Conservation (phyloP, 768 basidiomycete genomes). For the Pholiota conissans region DNA sequence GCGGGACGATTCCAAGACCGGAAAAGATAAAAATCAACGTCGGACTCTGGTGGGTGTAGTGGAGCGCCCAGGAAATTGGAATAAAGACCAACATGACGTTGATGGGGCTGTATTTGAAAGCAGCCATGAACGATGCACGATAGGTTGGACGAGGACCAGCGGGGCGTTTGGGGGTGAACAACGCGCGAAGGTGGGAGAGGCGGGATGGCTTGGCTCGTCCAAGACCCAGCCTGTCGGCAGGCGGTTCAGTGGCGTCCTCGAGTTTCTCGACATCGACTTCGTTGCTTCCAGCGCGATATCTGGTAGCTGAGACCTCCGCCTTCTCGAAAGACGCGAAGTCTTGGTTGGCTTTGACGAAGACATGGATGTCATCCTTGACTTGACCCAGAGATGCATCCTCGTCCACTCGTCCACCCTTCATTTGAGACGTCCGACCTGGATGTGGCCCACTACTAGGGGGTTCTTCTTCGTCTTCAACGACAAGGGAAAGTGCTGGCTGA, state of each 20-base stretch:
- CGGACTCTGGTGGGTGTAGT: conserved; percentile 43
- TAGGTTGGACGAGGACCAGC: conserved; percentile 37
- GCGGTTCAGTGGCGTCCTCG: conserved; percentile 5
- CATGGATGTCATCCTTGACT: conserved; percentile 3
- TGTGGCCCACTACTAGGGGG: conserved; percentile 41
- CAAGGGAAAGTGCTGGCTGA: conserved; percentile 30
- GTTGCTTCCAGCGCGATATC: background rate
- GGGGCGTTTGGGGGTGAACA: conserved; percentile 31
- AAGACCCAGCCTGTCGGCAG: conserved; percentile 5
- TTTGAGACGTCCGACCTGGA: conserved; percentile 31
- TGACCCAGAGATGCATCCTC: conserved; percentile 1
- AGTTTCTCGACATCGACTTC: conserved; percentile 21
- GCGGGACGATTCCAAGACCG: conserved; percentile 49
- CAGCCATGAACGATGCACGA: conserved; percentile 28
- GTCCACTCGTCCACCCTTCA: conserved; percentile 12
- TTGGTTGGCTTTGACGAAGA: conserved; percentile 13
- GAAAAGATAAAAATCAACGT: conserved; percentile 50
- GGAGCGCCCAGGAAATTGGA: conserved; percentile 49
- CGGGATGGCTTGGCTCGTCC: conserved; percentile 13
- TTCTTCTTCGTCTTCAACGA: conserved; percentile 43
- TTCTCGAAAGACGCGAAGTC: background rate
- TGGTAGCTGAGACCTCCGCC: background rate
- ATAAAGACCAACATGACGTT: conserved; percentile 50
- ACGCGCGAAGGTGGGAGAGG: conserved; percentile 24
- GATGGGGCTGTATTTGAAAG: conserved; percentile 32